Base-by-base conservation (phyloP, 2,329 filamentous ascomycete genomes). In the Ceratocystis smalleyi region DNA sequence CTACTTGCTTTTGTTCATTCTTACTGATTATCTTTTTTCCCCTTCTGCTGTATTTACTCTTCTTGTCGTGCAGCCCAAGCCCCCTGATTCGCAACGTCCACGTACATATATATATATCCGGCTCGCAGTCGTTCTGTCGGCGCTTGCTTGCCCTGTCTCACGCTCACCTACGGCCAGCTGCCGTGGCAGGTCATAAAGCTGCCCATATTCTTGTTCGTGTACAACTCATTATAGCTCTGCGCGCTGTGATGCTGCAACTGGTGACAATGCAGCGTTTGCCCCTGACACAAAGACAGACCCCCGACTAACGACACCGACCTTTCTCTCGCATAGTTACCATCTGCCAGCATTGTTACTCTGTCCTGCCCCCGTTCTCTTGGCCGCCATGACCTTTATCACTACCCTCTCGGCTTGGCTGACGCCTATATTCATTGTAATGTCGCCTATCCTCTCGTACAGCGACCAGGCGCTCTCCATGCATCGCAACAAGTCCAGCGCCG, bases 381-480 rank as follows among this genome's bases (percentile, higher is more conserved):
- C 27, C 47, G 59, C 15, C 62, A 73, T 74, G 72, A 68, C 69
- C 61, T 79, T 77, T 74, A 69, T 82, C 64, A 75, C 76, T 60
- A 71, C 75, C 57, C 68, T 83, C 67, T 77, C 81, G 71, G 80
- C 79, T 75, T 79, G 79, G 70, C 72, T 83, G 67, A 83, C 83
- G 72, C 84, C 84, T 24, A 72, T 84, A 64, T 86, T 86, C 71
- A 78, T 87, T 67, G 77, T 85, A 69, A 69, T 82, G 69, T 86
- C 83, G 69, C 84, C 83, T 19, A 76, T 87, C 57, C 74, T 85
- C 49, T 85, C 83, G 63, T 87, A 86, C 72, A 79, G 79, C 70
- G 84, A 87, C 74, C 83, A 86, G 75, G 83, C 81, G 30, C 71
- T 83, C 59, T 80, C 84, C 43, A 88, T 88, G 80, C 79, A 85